These are phyloP conservation scores for Hsuehochloa calcarea DNA, from an alignment of 176 grass and related monocot species.

Conservation along the genomic window DNA sequence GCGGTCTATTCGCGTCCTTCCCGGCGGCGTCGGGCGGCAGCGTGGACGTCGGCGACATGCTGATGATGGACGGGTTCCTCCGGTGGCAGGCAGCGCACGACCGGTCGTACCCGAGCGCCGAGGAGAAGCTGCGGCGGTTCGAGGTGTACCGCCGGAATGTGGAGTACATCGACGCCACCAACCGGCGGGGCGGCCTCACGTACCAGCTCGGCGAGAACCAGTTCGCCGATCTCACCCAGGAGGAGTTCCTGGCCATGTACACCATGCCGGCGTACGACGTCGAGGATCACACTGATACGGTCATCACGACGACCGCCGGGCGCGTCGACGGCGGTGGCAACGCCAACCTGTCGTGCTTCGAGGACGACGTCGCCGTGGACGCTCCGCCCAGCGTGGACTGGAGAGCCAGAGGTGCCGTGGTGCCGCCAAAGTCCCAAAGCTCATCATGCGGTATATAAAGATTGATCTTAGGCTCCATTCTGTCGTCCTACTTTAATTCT, in stretches of 20 bases:
- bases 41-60: not conserved
- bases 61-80: slow-evolving; percentile 45
- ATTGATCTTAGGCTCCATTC: not conserved
- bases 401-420: slow-evolving; percentile 28
- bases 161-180: slow-evolving; percentile 38
- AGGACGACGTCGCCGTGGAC: not conserved
- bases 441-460: not conserved
- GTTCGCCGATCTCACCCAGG: slow-evolving; percentile 53
- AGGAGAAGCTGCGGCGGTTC: slow-evolving; percentile 43
- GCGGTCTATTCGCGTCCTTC: not conserved
- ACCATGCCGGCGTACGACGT: not conserved
- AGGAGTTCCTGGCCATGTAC: slow-evolving; percentile 46
- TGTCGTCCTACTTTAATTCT: not conserved
- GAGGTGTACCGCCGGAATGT: slow-evolving; percentile 49
- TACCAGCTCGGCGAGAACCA: slow-evolving; percentile 53
- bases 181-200: slow-evolving; percentile 1
- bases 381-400: too few relatives aligned
- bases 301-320: not conserved
- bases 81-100: slow-evolving; percentile 31
- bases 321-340: not conserved
- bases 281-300: too few relatives aligned
- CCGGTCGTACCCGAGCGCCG: slow-evolving; percentile 21
- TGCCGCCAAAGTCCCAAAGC: slow-evolving; percentile 28
- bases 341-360: not conserved
- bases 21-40: not conserved